Conservation (phyloP, 805 yeast species). For the Metschnikowia cerradonensis region DNA sequence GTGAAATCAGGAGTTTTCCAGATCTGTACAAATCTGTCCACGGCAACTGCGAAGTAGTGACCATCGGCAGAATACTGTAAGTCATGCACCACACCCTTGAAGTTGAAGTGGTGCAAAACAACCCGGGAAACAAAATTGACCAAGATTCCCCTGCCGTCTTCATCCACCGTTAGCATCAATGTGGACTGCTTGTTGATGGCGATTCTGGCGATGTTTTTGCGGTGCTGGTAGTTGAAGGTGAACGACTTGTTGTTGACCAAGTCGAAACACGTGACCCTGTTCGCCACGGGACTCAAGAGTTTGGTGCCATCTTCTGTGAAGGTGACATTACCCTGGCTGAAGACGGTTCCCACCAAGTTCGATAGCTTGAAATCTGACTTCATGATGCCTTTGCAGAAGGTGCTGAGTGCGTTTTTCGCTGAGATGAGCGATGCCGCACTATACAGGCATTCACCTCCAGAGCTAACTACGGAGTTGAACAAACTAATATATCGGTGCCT, state of each 20-base stretch:
- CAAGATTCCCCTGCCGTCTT: conserved; percentile 88
- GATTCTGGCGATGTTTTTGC: conserved; percentile 73
- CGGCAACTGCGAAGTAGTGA: conserved; percentile 76
- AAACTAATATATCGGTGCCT: too few species aligned
- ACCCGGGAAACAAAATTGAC: conserved; percentile 80
- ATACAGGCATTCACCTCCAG: not conserved
- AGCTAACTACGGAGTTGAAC: not conserved
- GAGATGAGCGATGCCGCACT: conserved; percentile 16
- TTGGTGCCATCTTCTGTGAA: conserved; percentile 84
- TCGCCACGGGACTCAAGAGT: conserved; percentile 89
- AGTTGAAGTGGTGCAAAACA: conserved; percentile 90
- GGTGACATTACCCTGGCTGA: conserved; percentile 83
- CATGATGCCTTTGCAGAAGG: conserved; percentile 38
- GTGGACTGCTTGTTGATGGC: conserved; percentile 84
- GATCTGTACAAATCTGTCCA: conserved; percentile 77
- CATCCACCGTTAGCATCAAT: conserved; percentile 76
- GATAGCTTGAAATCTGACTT: conserved; percentile 86
- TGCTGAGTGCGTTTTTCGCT: conserved; percentile 10
- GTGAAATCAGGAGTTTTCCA: conserved; percentile 85
- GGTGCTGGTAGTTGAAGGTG: conserved; percentile 89
- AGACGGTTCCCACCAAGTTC: conserved; percentile 90
- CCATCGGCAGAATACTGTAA: conserved; percentile 89
- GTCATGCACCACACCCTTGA: conserved; percentile 72
- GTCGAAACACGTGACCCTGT: conserved; percentile 86
- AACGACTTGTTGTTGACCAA: conserved; percentile 76